These are phyloP conservation scores for Zygosaccharomyces rouxii DNA, from an alignment of 805 yeast genomes.

Conservation along the genomic window DNA sequence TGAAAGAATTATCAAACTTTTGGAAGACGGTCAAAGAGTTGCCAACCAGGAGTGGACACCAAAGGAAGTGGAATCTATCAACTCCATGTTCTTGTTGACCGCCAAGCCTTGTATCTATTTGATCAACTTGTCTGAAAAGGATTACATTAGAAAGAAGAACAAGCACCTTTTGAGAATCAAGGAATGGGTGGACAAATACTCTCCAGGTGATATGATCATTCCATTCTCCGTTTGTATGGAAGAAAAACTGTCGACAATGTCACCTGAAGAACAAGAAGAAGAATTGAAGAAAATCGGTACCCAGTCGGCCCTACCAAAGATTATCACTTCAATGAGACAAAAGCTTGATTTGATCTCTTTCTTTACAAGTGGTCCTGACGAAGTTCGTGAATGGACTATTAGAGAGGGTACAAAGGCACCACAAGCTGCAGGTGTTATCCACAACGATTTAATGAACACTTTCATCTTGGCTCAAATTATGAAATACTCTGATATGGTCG, in stretches of 20 bases:
- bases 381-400: slow-evolving; percentile 97
- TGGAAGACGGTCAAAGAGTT: slow-evolving; percentile 83
- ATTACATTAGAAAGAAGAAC: slow-evolving; percentile 83
- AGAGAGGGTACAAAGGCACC: slow-evolving; percentile 92
- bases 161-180: slow-evolving; percentile 76
- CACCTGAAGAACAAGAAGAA: slow-evolving; percentile 74
- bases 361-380: slow-evolving; percentile 95
- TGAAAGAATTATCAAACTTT: slow-evolving; percentile 64
- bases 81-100: slow-evolving; percentile 79
- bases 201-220: slow-evolving; percentile 81
- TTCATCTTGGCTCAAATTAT: slow-evolving; percentile 92
- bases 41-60: slow-evolving; percentile 83
- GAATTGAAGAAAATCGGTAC: slow-evolving; percentile 74
- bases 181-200: slow-evolving; percentile 71
- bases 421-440: slow-evolving; percentile 98
- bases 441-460: slow-evolving; percentile 90
- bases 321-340: slow-evolving; percentile 81
- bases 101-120: slow-evolving; percentile 95
- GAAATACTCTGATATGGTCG: slow-evolving; percentile 74
- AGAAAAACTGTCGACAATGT: slow-evolving; percentile 83
- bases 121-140: slow-evolving; percentile 84
- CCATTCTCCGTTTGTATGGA: slow-evolving; percentile 92
- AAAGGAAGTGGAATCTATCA: slow-evolving; percentile 88
- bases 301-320: slow-evolving; percentile 76
- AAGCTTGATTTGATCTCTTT: slow-evolving; percentile 83